A percentile compares a stretch with the other conserved stretches of the same genome.
phyloP scores from a whole-genome alignment of 1,139 yeast species.

The Blastobotrys persicus region DNA sequence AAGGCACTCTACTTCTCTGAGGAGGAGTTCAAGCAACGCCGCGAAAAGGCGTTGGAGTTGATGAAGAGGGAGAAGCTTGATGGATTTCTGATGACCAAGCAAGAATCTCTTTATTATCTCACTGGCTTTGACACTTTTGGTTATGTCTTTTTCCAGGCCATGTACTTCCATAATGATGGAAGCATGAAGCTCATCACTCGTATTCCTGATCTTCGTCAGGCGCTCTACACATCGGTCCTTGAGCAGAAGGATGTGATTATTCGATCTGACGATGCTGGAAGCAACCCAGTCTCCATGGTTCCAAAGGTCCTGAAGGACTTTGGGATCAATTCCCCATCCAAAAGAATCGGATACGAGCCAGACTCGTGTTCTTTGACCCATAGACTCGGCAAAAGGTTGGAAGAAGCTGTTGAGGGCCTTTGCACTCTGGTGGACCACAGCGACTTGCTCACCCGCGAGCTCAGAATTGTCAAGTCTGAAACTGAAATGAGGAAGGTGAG shows the following conservation, averaged over 20 bases:
- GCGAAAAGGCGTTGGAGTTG: constrained; percentile 13
- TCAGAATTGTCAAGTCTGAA: constrained; percentile 16
- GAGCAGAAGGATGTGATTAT: constrained; percentile 16
- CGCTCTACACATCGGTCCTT: constrained; percentile 15
- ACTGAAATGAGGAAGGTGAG: constrained; percentile 16
- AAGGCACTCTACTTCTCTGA: constrained; percentile 17
- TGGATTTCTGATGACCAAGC: constrained; percentile 17
- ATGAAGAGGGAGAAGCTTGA: constrained; percentile 17
- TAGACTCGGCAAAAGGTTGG: constrained; percentile 12
- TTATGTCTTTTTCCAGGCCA: constrained; percentile 18
- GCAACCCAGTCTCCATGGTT: constrained; percentile 17
- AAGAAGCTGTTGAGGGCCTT: constrained; percentile 13
- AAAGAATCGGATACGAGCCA: constrained; percentile 16
- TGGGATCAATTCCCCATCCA: constrained; percentile 13
- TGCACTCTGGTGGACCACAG: constrained; percentile 17
- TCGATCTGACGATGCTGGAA: constrained; percentile 16
- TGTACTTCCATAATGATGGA: constrained; percentile 17
- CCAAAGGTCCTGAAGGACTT: constrained; percentile 15
- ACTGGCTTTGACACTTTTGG: constrained; percentile 18
- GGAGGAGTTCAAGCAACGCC: constrained; percentile 14
- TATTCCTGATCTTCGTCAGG: constrained; percentile 16
- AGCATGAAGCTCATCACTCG: constrained; percentile 16
- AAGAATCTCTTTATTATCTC: constrained; percentile 14
- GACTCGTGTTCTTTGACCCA: constrained; percentile 15
- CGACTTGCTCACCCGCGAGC: constrained; percentile 16